phyloP scores from a whole-genome alignment of 2,329 filamentous ascomycete genomes.

The Penicillium sp. region DNA sequence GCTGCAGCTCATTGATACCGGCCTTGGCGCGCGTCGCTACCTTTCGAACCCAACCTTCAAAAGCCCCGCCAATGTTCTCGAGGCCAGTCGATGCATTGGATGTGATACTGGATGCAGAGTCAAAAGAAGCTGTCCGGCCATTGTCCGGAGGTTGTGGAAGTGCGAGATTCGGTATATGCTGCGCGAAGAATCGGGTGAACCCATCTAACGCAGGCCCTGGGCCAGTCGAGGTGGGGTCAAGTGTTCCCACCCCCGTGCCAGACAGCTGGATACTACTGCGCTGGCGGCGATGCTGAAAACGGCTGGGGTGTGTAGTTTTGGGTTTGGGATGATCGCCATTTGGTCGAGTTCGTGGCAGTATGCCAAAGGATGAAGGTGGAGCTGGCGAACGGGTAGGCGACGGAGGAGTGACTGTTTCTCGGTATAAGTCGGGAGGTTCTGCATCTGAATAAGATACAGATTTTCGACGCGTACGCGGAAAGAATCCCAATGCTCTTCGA shows the following conservation, averaged over 20 bases:
- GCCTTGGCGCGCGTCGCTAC: slow-evolving; percentile 57
- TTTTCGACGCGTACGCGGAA: slow-evolving; percentile 87
- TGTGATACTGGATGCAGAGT: slow-evolving; percentile 30
- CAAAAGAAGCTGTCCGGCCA: slow-evolving; percentile 33
- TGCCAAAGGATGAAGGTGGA: slow-evolving; percentile 23
- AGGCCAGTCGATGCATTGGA: slow-evolving; percentile 49
- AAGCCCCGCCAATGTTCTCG: slow-evolving; percentile 79
- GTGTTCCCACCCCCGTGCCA: slow-evolving; percentile 82
- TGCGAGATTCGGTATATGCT: slow-evolving; percentile 75
- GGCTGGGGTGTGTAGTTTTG: slow-evolving; percentile 15
- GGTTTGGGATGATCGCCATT: slow-evolving; percentile 31
- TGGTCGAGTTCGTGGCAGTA: slow-evolving; percentile 27
- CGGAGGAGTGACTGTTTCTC: slow-evolving; percentile 29
- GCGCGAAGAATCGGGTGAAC: slow-evolving; percentile 78
- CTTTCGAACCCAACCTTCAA: slow-evolving; percentile 87
- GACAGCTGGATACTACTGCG: slow-evolving; percentile 60
- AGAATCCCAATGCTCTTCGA: slow-evolving; percentile 79
- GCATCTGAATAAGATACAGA: slow-evolving; percentile 63
- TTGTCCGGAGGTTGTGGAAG: slow-evolving; percentile 61
- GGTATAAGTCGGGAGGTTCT: slow-evolving; percentile 37
- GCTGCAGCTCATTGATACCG: slow-evolving; percentile 39
- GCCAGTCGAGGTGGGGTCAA: slow-evolving; percentile 54
- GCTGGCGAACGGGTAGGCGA: slow-evolving; percentile 25
- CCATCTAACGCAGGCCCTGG: slow-evolving; percentile 77
- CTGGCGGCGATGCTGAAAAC: slow-evolving; percentile 39